phyloP scores from a whole-genome alignment of 495 filamentous ascomycete genomes.

The Penicillium mononematosum region DNA sequence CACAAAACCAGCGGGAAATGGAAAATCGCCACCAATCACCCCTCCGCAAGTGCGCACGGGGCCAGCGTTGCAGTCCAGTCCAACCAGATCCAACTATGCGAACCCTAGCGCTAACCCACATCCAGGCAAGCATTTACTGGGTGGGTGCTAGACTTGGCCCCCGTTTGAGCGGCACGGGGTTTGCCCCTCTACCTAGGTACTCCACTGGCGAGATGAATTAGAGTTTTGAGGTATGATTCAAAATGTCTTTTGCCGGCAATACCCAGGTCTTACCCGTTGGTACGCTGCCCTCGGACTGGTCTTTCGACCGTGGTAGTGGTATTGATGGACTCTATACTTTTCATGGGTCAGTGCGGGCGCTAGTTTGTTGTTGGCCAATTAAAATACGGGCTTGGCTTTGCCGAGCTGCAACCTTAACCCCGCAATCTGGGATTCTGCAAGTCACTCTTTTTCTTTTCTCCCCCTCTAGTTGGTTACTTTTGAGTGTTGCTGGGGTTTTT shows the following conservation, averaged over 20 bases:
- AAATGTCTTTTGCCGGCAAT: not conserved
- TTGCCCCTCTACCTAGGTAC: not conserved
- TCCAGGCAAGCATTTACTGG: not conserved
- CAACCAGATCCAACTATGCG: not conserved
- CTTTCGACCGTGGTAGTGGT: not conserved
- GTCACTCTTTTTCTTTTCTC: not conserved
- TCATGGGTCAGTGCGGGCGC: conserved; percentile 6
- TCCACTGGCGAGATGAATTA: not conserved
- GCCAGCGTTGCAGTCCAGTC: not conserved
- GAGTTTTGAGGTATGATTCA: not conserved
- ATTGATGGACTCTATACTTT: conserved; percentile 4
- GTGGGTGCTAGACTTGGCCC: not conserved
- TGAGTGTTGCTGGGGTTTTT: not conserved
- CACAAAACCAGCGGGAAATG: not conserved
- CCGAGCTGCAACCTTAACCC: conserved; percentile 35
- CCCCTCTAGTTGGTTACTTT: not conserved
- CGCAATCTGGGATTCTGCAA: conserved; percentile 18
- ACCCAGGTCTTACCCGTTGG: not conserved
- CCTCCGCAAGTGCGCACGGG: not conserved
- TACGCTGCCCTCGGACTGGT: not conserved
- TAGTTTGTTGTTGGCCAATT: conserved; percentile 10
- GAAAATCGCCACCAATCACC: conserved; percentile 1
- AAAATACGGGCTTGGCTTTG: not conserved
- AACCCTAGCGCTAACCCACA: not conserved
- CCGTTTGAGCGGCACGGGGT: not conserved